Percentiles rank a stretch among this genome's conserved stretches.
These are phyloP conservation scores for Aspergillus intermedius DNA, from an alignment of 2,329 filamentous ascomycete genomes.

Conservation along the genomic window DNA sequence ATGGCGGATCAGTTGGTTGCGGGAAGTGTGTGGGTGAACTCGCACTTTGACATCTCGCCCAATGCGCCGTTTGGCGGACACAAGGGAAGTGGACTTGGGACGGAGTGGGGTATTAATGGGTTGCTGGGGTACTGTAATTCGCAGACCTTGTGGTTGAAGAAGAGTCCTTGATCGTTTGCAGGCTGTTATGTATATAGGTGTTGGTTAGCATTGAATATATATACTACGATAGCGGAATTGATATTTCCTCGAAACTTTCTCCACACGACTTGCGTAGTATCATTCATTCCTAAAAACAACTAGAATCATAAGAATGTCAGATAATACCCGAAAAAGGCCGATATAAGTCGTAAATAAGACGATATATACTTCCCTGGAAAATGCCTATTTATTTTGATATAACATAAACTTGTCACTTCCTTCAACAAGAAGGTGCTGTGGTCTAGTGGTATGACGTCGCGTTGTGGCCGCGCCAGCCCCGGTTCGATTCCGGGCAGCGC, in stretches of 20 bases:
- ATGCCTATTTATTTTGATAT: no score
- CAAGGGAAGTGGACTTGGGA: slow-evolving; percentile 48
- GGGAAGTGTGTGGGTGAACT: slow-evolving; percentile 57
- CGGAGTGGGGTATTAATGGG: slow-evolving; percentile 41
- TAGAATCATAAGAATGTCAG: no score
- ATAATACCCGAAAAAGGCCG: no score
- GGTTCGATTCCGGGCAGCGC: slow-evolving; percentile 1
- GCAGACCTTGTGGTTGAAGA: slow-evolving; percentile 28
- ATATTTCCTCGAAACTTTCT: no score
- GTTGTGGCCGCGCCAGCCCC: neutral
- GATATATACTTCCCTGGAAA: no score
- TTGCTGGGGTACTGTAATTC: slow-evolving; percentile 37
- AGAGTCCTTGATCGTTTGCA: slow-evolving; percentile 5
- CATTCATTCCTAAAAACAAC: no score
- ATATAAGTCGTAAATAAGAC: no score
- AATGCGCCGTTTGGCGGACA: slow-evolving; percentile 44
- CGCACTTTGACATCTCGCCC: slow-evolving; percentile 25
- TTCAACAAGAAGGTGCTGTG: neutral
- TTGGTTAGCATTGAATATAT: no score
- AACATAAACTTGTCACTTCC: no score
- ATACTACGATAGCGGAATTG: no score
- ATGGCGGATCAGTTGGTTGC: slow-evolving; percentile 52
- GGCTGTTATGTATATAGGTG: neutral
- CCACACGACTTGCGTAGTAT: no score
- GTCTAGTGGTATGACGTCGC: slow-evolving; percentile 1